These are phyloP conservation scores for Phalaenopsis aphrodite DNA, from an alignment of 106 monocot species.

Conservation along the genomic window DNA sequence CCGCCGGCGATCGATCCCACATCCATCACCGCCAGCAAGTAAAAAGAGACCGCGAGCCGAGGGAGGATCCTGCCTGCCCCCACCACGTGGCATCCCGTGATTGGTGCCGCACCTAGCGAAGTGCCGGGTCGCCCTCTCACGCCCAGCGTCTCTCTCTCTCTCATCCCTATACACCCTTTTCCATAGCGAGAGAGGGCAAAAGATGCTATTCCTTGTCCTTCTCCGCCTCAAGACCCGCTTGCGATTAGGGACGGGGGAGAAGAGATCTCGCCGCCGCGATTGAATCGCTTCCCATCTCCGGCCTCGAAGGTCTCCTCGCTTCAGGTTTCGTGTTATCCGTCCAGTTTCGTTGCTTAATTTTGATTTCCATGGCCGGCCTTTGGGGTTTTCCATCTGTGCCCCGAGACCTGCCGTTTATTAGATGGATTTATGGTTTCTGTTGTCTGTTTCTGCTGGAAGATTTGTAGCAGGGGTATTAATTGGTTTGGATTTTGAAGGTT, in stretches of 20 bases:
- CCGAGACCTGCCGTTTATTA: background rate
- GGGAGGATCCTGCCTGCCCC: constrained; percentile 2
- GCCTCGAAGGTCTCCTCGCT: background rate
- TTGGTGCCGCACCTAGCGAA: constrained; percentile 11
- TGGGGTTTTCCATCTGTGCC: background rate
- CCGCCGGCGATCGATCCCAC: background rate
- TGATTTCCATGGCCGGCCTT: background rate
- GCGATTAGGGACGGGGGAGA: background rate
- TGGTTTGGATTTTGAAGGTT: background rate
- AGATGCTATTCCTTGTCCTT: background rate
- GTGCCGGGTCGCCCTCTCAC: constrained; percentile 9
- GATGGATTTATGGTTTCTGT: background rate
- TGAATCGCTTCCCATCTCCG: background rate
- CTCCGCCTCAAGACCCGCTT: background rate
- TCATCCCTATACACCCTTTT: constrained; percentile 1
- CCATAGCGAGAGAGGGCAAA: constrained; percentile 7
- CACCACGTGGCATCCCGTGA: constrained; percentile 10
- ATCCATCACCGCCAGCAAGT: background rate
- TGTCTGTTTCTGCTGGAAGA: background rate
- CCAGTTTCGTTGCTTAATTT: constrained; percentile 4
- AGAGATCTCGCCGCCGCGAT: background rate
- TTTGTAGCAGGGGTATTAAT: background rate
- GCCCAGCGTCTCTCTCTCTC: constrained; percentile 1
- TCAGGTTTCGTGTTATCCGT: background rate
- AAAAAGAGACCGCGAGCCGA: constrained; percentile 5